Evolutionary conservation across 257 asterid species (phyloP), one percentile per base, ranked within the genome.

Genomic region (Handroanthus guayacan): DNA sequence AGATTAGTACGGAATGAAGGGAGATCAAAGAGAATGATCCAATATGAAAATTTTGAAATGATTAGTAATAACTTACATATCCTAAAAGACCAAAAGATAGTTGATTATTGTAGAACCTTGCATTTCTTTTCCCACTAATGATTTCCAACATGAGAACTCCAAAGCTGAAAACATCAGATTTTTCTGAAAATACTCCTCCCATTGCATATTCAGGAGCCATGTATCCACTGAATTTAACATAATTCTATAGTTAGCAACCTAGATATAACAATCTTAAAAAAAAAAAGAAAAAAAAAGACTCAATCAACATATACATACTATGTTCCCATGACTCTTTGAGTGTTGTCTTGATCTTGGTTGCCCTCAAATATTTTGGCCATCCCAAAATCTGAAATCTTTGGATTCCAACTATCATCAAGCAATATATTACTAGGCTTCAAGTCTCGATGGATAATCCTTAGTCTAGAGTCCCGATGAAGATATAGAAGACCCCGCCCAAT

Each of bases 371-470:
- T 74, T 47, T 78, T 74, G 7, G 83, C 83, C 75, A 74, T 73
- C 5, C 82, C 83, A 69, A 82, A 82, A 69, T 82, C 85, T 25
- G 83, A 82, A 61, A 82, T 82, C 51, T 82, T 82, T 0, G 83
- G 83, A 34, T 82, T 78, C 77, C 75, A 18, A 12, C 62, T 39
- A 18, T 75, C 82, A 69, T 78, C 82, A 20, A 52, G 18, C 58
- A 52, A 12, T 16, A 52, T 16, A 12, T 52, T 52, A 20, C 58
- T 52, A 2, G 20, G 20, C 18, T 52, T 52, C 5, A 52, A 20
- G 18, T 52, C 58, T 3, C 58, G 20, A 13, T 52, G 20, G 12
- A 82, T 78, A 20, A 78, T 74, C 62, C 77, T 78, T 20, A 82
- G 39, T 39, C 79, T 74, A 25, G 85, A 82, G 79, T 82, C 83